These are phyloP conservation scores for Cryphonectria japonica DNA, from an alignment of 2,329 filamentous ascomycete species.

Conservation along the genomic window DNA sequence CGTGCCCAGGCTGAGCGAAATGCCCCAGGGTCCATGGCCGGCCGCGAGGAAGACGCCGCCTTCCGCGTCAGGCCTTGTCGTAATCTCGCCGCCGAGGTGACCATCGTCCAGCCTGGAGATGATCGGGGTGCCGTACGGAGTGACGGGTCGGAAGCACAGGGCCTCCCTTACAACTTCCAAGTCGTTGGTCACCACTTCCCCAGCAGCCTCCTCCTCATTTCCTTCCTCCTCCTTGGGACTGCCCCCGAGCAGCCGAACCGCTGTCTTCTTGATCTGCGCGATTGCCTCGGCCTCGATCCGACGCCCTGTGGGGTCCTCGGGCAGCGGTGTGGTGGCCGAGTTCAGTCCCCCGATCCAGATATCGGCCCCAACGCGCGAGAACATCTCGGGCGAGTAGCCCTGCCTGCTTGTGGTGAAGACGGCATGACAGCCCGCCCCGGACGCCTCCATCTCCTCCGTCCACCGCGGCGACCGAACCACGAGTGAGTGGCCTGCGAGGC, in stretches of 20 bases:
- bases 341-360: conserved; percentile 79
- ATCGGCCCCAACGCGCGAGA: conserved; percentile 67
- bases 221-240: too few relatives aligned
- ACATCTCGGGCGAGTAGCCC: conserved; percentile 72
- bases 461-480: conserved; percentile 65
- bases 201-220: conserved; percentile 31
- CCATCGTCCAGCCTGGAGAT: conserved; percentile 60
- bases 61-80: conserved; percentile 44
- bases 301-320: conserved; percentile 55
- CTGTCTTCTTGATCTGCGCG: conserved; percentile 52
- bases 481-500: conserved; percentile 73
- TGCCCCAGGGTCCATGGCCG: conserved; percentile 80
- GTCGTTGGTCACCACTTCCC: conserved; percentile 44
- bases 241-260: conserved; percentile 51
- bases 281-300: conserved; percentile 53
- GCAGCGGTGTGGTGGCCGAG: conserved; percentile 61
- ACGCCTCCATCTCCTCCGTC: conserved; percentile 47
- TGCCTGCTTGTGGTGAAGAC: conserved; percentile 65
- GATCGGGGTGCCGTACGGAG: conserved; percentile 65
- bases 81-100: conserved; percentile 54
- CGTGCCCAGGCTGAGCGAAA: conserved; percentile 66
- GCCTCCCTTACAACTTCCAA: conserved; percentile 66
- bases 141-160: conserved; percentile 75
- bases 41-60: conserved; percentile 73
- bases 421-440: conserved; percentile 59